These are phyloP conservation scores for Paxillus ammoniavirescens DNA, from an alignment of 768 basidiomycete species.

Conservation along the genomic window DNA sequence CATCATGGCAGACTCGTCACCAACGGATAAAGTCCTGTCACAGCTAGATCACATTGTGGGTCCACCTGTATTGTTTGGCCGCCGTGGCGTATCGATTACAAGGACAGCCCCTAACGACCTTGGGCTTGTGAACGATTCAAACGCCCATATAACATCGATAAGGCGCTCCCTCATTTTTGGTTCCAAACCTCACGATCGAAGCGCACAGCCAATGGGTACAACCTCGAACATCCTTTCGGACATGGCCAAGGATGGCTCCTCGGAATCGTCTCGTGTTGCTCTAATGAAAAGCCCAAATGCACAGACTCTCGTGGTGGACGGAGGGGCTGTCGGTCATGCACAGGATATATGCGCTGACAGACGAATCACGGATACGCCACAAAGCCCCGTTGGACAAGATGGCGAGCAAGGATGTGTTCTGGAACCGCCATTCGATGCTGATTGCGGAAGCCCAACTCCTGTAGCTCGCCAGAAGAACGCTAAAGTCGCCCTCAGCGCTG, in stretches of 20 bases:
- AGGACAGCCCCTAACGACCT: background rate
- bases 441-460: background rate
- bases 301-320: background rate
- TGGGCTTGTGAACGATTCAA: background rate
- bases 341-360: slow-evolving; percentile 13
- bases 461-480: background rate
- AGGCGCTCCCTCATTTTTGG: background rate
- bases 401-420: background rate
- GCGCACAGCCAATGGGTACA: background rate
- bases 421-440: background rate
- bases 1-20: background rate
- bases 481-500: background rate
- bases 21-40: background rate
- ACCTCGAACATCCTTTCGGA: background rate
- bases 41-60: background rate
- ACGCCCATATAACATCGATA: background rate
- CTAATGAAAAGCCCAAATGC: background rate
- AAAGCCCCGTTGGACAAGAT: background rate
- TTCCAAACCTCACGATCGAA: background rate
- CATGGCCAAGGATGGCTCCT: background rate
- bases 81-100: background rate
- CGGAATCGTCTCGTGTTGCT: background rate
- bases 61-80: background rate
- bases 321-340: too few species aligned
- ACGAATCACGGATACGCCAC: background rate